Percentiles rank a stretch among this genome's conserved stretches.
phyloP scores from a whole-genome alignment of 148 eudicot genomes.

The Nepenthes gracilis region DNA sequence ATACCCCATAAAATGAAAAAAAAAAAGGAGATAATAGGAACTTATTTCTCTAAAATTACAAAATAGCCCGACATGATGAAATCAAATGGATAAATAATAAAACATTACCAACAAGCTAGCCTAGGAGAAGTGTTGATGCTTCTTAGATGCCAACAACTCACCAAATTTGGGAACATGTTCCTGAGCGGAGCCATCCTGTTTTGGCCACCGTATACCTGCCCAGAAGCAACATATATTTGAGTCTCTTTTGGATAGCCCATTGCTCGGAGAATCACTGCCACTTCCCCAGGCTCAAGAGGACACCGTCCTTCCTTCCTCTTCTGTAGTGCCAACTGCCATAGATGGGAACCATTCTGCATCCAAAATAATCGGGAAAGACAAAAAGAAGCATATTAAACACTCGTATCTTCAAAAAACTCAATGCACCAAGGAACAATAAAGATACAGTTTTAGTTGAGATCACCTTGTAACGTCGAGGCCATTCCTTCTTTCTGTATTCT shows the following conservation, averaged over 20 bases:
- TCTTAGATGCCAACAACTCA: conserved; percentile 17
- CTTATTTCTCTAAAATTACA: too few species aligned
- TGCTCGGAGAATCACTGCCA: conserved; percentile 90
- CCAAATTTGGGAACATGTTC: conserved; percentile 99
- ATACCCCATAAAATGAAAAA: too few species aligned
- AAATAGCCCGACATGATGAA: too few species aligned
- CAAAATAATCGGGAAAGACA: conserved; percentile 12
- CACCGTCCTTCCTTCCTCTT: conserved; percentile 99
- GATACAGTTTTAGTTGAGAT: conserved; percentile 8
- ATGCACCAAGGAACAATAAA: background rate
- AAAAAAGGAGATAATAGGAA: too few species aligned
- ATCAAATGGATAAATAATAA: too few species aligned
- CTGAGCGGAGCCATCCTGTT: conserved; percentile 98
- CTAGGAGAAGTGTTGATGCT: too few species aligned
- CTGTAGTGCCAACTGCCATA: conserved; percentile 90
- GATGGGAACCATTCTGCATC: conserved; percentile 90
- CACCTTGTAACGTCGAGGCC: conserved; percentile 98
- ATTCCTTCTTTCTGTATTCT: conserved; percentile 82
- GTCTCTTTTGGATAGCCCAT: conserved; percentile 99
- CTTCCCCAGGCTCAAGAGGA: conserved; percentile 99
- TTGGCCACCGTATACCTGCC: conserved; percentile 97
- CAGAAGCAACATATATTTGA: conserved; percentile 97
- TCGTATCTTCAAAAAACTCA: background rate
- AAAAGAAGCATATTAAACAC: conserved; percentile 2
- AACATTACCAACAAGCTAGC: too few species aligned